Conservation (phyloP, 495 filamentous ascomycete genomes). For the Pyrenopolyporus hunteri region DNA sequence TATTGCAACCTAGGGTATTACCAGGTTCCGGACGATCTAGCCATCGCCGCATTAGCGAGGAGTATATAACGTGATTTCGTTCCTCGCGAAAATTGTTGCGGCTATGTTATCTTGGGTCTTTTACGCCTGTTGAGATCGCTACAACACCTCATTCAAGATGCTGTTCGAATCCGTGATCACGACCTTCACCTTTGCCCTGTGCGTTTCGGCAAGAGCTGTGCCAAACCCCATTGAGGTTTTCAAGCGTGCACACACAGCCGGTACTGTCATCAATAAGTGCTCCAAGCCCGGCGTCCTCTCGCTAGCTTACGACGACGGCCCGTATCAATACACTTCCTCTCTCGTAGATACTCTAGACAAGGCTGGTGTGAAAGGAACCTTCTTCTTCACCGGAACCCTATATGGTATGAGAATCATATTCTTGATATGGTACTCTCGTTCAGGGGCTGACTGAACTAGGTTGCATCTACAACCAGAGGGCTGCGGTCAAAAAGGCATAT, state of each 20-base stretch:
- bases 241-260: constrained; percentile 46
- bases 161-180: constrained; percentile 37
- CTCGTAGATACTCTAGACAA: constrained; percentile 42
- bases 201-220: constrained; percentile 41
- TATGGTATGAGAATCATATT: constrained; percentile 39
- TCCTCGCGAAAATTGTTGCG: not conserved
- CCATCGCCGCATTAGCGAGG: not conserved
- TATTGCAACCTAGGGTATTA: constrained; percentile 19
- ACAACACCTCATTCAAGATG: constrained; percentile 30
- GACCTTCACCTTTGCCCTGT: constrained; percentile 39
- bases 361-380: constrained; percentile 56
- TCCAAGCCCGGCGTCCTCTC: constrained; percentile 49
- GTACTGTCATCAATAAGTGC: constrained; percentile 52
- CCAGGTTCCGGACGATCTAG: constrained; percentile 15
- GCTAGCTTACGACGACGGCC: constrained; percentile 76
- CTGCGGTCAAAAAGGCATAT: constrained; percentile 57
- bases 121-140: not conserved
- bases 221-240: constrained; percentile 45
- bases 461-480: constrained; percentile 59
- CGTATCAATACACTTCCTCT: constrained; percentile 54
- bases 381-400: constrained; percentile 62
- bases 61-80: not conserved
- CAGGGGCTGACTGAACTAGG: constrained; percentile 25
- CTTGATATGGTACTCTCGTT: not conserved
- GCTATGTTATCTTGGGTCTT: not conserved